Conservation (phyloP, 2,329 filamentous ascomycete genomes). For the Zymoseptoria brevis region DNA sequence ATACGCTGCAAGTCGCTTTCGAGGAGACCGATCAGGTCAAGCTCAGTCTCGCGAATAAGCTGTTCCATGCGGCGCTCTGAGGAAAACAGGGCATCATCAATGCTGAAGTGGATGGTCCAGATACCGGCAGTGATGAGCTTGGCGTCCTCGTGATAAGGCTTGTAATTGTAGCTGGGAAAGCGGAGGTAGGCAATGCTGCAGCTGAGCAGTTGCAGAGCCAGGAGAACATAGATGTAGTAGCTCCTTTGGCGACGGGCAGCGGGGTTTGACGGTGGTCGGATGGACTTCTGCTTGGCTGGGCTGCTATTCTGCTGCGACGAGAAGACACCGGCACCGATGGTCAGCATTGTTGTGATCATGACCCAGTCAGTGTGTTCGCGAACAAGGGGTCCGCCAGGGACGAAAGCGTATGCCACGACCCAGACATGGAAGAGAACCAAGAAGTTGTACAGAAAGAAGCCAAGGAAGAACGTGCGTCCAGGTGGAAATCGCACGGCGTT, state of each 20-base stretch:
- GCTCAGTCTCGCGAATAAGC: slow-evolving; percentile 67
- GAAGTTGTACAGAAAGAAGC: slow-evolving; percentile 87
- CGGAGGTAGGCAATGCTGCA: slow-evolving; percentile 75
- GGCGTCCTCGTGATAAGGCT: slow-evolving; percentile 78
- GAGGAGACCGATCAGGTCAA: slow-evolving; percentile 93
- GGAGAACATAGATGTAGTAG: slow-evolving; percentile 64
- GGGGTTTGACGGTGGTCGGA: slow-evolving; percentile 34
- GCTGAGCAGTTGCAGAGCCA: slow-evolving; percentile 71
- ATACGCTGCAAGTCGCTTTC: slow-evolving; percentile 92
- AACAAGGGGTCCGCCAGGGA: slow-evolving; percentile 85
- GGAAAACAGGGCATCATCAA: slow-evolving; percentile 99
- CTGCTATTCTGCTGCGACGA: slow-evolving; percentile 47
- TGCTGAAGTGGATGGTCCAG: slow-evolving; percentile 96
- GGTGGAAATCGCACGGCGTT: slow-evolving; percentile 71
- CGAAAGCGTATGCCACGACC: slow-evolving; percentile 97
- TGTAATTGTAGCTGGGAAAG: slow-evolving; percentile 88
- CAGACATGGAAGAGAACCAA: slow-evolving; percentile 96
- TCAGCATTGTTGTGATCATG: slow-evolving; percentile 77
- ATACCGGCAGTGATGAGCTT: slow-evolving; percentile 90
- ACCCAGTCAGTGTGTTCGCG: slow-evolving; percentile 95
- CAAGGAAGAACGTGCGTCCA: slow-evolving; percentile 73
- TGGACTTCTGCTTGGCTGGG: slow-evolving; percentile 32
- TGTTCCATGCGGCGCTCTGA: slow-evolving; percentile 84
- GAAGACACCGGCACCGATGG: slow-evolving; percentile 78
- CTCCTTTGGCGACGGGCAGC: slow-evolving; percentile 48